These are phyloP conservation scores for Fomitopsis pulvina DNA, from an alignment of 768 basidiomycete genomes.

Conservation along the genomic window DNA sequence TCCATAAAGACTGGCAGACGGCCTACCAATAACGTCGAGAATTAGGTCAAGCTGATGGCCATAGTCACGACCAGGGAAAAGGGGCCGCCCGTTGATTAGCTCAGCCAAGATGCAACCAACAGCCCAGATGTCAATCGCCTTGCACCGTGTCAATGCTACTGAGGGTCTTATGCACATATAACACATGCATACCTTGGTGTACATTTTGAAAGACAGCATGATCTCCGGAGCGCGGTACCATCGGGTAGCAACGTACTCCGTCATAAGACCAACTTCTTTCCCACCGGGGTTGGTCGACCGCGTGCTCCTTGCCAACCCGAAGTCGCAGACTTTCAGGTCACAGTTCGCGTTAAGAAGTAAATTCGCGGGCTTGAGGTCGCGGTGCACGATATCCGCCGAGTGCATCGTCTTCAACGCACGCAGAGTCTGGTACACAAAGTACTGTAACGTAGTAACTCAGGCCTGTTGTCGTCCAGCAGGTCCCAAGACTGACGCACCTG, in stretches of 20 bases:
- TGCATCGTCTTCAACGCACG: constrained; percentile 87
- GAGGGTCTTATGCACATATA: not conserved
- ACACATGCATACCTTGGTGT: constrained; percentile 49
- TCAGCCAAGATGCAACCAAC: constrained; percentile 77
- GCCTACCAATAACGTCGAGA: constrained; percentile 73
- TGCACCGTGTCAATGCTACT: constrained; percentile 1
- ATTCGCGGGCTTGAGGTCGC: constrained; percentile 83
- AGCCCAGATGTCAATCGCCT: constrained; percentile 73
- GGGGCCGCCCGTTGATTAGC: constrained; percentile 70
- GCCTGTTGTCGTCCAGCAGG: not conserved
- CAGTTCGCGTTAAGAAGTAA: constrained; percentile 85
- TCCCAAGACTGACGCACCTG: constrained; percentile 38
- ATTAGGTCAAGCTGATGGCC: constrained; percentile 86
- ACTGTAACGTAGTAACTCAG: constrained; percentile 32
- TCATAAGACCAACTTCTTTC: constrained; percentile 66
- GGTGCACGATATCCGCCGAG: constrained; percentile 74
- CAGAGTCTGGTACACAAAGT: constrained; percentile 80
- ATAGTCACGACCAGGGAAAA: constrained; percentile 87
- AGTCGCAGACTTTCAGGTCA: constrained; percentile 86
- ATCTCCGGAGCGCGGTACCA: constrained; percentile 95
- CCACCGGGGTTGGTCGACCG: constrained; percentile 46
- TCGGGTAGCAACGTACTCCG: constrained; percentile 84
- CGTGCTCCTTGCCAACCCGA: constrained; percentile 71
- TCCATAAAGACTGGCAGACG: not conserved
- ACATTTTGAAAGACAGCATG: constrained; percentile 92